These are phyloP conservation scores for Grigorovia humatica DNA, from an alignment of 805 yeast species.

Conservation along the genomic window DNA sequence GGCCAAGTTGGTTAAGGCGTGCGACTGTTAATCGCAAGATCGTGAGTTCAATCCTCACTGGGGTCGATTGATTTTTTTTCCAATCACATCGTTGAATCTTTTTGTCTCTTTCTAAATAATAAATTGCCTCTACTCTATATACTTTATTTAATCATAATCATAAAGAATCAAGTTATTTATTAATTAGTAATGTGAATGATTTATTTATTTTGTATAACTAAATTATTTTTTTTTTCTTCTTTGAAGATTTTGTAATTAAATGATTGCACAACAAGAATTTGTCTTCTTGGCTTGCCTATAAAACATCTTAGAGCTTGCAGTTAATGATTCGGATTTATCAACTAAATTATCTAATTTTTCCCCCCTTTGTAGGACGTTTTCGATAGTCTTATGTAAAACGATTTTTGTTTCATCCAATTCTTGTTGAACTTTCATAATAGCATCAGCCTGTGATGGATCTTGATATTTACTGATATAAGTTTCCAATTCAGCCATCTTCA, in stretches of 20 bases:
- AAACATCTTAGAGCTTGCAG: slow-evolving; percentile 82
- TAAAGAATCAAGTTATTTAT: too few species aligned
- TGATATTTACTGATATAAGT: slow-evolving; percentile 75
- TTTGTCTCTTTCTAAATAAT: too few species aligned
- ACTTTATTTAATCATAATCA: too few species aligned
- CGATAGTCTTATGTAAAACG: slow-evolving; percentile 91
- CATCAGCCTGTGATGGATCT: slow-evolving; percentile 95
- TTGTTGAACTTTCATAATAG: slow-evolving; percentile 93
- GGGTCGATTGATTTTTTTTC: slow-evolving; percentile 30
- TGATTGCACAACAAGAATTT: slow-evolving; percentile 76
- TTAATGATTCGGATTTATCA: slow-evolving; percentile 88
- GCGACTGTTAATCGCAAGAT: slow-evolving; percentile 58
- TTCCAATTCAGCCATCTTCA: slow-evolving; percentile 41
- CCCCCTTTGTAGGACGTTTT: slow-evolving; percentile 88
- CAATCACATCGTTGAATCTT: not conserved
- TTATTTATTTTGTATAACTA: not conserved
- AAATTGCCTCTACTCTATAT: too few species aligned
- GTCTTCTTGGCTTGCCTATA: slow-evolving; percentile 95
- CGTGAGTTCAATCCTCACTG: slow-evolving; percentile 54
- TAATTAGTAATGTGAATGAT: not conserved
- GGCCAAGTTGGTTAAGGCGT: slow-evolving; percentile 57
- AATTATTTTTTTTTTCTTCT: not conserved
- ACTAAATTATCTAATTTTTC: slow-evolving; percentile 91
- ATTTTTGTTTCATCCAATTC: slow-evolving; percentile 97
- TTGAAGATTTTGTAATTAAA: slow-evolving; percentile 30